Base-by-base conservation (phyloP, 345 rosid genomes). In the Diplotaxis tenuifolia region DNA sequence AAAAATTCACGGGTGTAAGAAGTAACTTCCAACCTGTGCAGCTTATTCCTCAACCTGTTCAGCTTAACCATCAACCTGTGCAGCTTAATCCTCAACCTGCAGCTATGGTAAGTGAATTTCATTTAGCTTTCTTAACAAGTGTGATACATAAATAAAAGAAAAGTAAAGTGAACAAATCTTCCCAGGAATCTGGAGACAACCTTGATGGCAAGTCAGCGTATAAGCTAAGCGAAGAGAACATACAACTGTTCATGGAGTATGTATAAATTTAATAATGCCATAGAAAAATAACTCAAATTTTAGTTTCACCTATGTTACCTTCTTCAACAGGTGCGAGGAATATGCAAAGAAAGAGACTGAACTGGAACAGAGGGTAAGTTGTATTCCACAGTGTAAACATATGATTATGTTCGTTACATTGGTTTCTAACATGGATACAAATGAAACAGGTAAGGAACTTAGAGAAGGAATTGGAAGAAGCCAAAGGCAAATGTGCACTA, bases 161-260 rank as follows among this genome's bases (percentile, higher is more conserved):
- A 29, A 25, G 28, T 25, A 29, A 29, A 29, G 3, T 42, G 3
- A 42, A 42, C 18, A 42, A 42, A 42, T 42, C 8, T 42, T 42
- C 18, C 50, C 20, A 75, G 79, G 74, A 42, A 42, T 68, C 50
- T 42, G 50, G 29, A 61, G 42, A 74, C 62, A 69, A 32, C 75
- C 62, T 57, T 9, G 81, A 31, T 56, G 63, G 80, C n/a, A 62
- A 56, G 71, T 79, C 90, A 19, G 76, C 66, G 21, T 83, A 82
- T 5, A 85, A 85, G 80, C 66, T 94, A 28, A 82, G 92, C 55
- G 84, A 85, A 59, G 98, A 91, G 75, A 94, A 94, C 84, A 78
- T 88, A 32, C 71, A 80, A 62, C 89, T 94, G 64, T 91, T 88
- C 70, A 60, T 77, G 82, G 85, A 79, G 98, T 81, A 42, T 14